A percentile compares a stretch with the other conserved stretches of the same genome.
phyloP scores from a whole-genome alignment of 768 basidiomycete genomes.

The Calvatia gigantea region DNA sequence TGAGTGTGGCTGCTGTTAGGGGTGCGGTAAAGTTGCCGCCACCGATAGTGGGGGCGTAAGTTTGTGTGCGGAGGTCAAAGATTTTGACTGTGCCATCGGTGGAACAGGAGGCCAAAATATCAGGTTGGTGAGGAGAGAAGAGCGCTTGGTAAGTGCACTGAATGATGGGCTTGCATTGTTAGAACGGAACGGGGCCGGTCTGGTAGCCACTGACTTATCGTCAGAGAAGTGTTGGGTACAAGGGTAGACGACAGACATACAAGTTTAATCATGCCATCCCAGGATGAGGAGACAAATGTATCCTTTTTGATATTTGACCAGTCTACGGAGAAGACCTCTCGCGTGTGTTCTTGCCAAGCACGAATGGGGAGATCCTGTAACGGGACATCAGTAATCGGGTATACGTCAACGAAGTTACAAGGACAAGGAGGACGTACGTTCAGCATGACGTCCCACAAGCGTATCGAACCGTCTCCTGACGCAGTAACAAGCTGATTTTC shows the following conservation, averaged over 20 bases:
- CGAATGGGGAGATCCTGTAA: conserved; percentile 82
- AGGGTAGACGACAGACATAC: conserved; percentile 42
- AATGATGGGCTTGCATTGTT: conserved; percentile 79
- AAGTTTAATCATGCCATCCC: conserved; percentile 90
- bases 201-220: conserved; percentile 71
- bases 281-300: conserved; percentile 80
- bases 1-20: conserved; percentile 67
- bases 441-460: conserved; percentile 86
- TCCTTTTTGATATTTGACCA: conserved; percentile 95
- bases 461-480: conserved; percentile 88
- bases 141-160: conserved; percentile 88
- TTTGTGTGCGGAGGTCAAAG: conserved; percentile 71
- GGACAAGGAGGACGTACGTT: conserved; percentile 56
- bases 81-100: conserved; percentile 82
- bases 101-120: conserved; percentile 78
- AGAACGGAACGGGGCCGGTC: conserved; percentile 73
- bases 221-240: background rate
- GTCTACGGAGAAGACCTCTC: conserved; percentile 90
- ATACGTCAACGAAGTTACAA: too few relatives aligned
- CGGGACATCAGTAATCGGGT: background rate
- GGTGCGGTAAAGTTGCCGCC: conserved; percentile 62
- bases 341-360: conserved; percentile 91
- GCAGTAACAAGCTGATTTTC: conserved; percentile 90
- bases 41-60: conserved; percentile 43
- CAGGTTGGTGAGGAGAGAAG: conserved; percentile 91